Base-by-base conservation (phyloP, 1,284 basidiomycete species). In the Apiotrichum veenhuisii region DNA sequence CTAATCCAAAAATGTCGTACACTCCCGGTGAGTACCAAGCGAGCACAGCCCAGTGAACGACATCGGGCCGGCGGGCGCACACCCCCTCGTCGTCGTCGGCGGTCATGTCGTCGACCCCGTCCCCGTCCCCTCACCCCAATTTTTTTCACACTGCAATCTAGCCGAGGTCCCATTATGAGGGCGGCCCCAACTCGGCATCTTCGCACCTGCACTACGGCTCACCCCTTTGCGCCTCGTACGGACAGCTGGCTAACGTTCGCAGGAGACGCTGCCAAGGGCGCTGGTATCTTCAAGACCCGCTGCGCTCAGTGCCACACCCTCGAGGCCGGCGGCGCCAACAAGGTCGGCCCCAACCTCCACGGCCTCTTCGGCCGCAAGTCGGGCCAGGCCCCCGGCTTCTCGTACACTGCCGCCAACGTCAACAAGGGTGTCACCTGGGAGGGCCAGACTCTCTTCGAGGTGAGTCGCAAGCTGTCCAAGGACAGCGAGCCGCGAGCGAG, bases 221-320 rank as follows among this genome's bases (percentile, higher is more conserved):
- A 10, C 20, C 20, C 20, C n/a, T 12, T 12, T 5, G 30, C 30
- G 30, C 22, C 36, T 37, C 22, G 9, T 26, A 36, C 59, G 50
- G 49, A 58, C 59, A 7, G 45, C 23, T 5, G 30, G 50, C n/a
- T n/a, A n/a, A n/a, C n/a, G n/a, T n/a, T n/a, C 37, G 15, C 56
- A 92, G 92, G 93, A 85, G 90, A 95, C 81, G 78, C 86, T 71
- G 69, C 69, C 62, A 95, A 94, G 84, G 92, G 92, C 80, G 92
- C 92, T 74, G 80, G 82, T 77, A 86, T 93, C 75, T 55, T 53
- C 49, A 59, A 77, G 85, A 95, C 91, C 68, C 91, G 94, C 65
- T 98, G 95, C 76, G 91, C 91, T 58, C 93, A 97, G 79, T 98
- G 95, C 82, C 95, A 98, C 80, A 98, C 92, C 66, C 79, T 90